These are phyloP conservation scores for Chalara sp. DNA, from an alignment of 2,329 filamentous ascomycete species.

Conservation along the genomic window DNA sequence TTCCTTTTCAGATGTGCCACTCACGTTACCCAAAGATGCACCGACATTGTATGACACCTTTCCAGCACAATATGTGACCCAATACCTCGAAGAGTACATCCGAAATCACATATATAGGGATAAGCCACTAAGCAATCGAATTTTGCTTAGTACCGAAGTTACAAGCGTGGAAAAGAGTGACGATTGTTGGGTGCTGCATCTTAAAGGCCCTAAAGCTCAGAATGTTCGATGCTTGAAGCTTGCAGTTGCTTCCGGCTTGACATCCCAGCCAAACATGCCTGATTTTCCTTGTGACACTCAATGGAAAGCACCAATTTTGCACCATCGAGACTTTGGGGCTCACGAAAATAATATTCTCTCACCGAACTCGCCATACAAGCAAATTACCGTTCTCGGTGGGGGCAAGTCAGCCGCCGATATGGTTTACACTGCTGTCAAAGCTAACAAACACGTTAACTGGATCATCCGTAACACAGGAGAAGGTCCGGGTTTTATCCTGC, in stretches of 20 bases:
- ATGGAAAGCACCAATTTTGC: conserved; percentile 26
- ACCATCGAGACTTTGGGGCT: conserved; percentile 29
- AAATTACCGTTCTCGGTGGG: conserved; percentile 28
- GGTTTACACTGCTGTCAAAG: conserved; percentile 29
- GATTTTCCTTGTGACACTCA: conserved; percentile 20
- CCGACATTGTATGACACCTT: conserved; percentile 15
- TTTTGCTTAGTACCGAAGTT: conserved; percentile 17
- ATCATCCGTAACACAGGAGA: conserved; percentile 26
- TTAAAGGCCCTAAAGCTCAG: not conserved
- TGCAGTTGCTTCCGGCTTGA: conserved; percentile 10
- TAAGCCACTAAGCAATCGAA: conserved; percentile 13
- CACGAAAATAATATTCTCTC: conserved; percentile 22
- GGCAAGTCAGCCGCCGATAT: conserved; percentile 33
- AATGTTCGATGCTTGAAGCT: not conserved
- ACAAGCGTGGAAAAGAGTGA: conserved; percentile 16
- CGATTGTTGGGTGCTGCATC: conserved; percentile 9
- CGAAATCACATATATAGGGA: conserved; percentile 5
- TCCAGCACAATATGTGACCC: conserved; percentile 21
- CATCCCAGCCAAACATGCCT: conserved; percentile 23
- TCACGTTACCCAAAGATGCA: conserved; percentile 14
- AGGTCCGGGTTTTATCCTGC: conserved; percentile 26
- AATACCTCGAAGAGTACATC: conserved; percentile 20
- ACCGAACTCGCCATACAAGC: conserved; percentile 11
- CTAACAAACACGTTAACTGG: conserved; percentile 28
- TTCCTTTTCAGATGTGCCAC: conserved; percentile 25